Conservation (phyloP, 2,329 filamentous ascomycete species). For the Cercospora citrullina region DNA sequence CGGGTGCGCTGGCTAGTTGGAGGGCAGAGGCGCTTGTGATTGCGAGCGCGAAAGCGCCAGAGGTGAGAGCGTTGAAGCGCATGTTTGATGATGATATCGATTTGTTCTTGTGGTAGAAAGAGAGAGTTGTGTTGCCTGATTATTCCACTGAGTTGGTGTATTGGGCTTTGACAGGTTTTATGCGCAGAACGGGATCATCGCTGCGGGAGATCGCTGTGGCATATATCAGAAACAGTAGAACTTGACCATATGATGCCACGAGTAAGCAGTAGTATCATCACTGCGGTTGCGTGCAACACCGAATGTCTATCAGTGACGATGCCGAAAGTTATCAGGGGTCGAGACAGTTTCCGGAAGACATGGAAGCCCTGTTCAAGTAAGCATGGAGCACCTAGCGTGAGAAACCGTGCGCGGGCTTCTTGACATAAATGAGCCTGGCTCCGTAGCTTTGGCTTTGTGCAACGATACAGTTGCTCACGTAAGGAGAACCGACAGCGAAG, state of each 20-base stretch:
- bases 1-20: not conserved
- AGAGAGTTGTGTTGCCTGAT: not conserved
- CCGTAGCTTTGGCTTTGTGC: not conserved
- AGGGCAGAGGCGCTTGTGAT: not conserved
- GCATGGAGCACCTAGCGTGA: not conserved
- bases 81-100: not conserved
- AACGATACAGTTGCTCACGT: not conserved
- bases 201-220: not conserved
- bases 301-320: not conserved
- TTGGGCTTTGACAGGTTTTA: not conserved
- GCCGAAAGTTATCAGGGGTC: not conserved
- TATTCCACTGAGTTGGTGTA: not conserved
- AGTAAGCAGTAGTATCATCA: not conserved
- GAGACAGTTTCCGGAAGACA: not conserved
- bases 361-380: not conserved
- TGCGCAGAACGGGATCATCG: not conserved
- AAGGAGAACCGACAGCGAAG: not conserved
- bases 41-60: not conserved
- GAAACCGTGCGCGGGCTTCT: not conserved
- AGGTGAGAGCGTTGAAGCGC: not conserved
- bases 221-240: not conserved
- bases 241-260: not conserved
- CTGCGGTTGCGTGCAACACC: not conserved
- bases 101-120: not conserved
- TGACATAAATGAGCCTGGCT: not conserved